Evolutionary conservation across 371 early-diverging fungal species (phyloP).

Genomic region (Syncephalis fuscata): DNA sequence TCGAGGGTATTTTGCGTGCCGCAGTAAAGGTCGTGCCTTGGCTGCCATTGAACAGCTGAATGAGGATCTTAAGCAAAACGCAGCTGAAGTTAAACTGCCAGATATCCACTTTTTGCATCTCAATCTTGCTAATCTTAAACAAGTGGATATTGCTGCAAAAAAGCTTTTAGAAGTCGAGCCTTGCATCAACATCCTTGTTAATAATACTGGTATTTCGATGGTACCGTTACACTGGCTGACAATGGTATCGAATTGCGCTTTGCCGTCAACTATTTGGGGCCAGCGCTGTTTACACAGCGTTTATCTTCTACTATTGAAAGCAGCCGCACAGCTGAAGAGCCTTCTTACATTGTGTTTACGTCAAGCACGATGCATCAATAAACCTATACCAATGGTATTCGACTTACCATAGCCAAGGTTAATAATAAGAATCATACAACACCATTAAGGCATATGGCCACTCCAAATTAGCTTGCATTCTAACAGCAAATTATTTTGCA

Average conservation of each 20-base stretch:
- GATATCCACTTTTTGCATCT: constrained; percentile 31
- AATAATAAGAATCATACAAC: constrained; percentile 16
- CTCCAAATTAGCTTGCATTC: constrained; percentile 42
- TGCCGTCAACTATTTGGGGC: constrained; percentile 63
- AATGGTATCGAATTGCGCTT: constrained; percentile 64
- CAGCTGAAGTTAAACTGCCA: no score
- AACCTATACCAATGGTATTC: constrained; percentile 27
- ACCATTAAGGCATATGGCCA: constrained; percentile 19
- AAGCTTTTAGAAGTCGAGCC: constrained; percentile 20
- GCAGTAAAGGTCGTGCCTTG: no score
- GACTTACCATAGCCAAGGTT: constrained; percentile 9
- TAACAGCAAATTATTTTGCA: constrained; percentile 33
- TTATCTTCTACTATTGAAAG: constrained; percentile 23
- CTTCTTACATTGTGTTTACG: neutral
- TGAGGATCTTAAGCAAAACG: no score
- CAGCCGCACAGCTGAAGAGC: constrained; percentile 6
- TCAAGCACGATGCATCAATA: neutral
- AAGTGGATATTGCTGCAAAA: constrained; percentile 31
- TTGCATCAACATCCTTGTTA: constrained; percentile 6
- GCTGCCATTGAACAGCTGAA: no score
- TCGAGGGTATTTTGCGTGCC: no score
- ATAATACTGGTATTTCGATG: constrained; percentile 7
- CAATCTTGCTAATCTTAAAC: constrained; percentile 32
- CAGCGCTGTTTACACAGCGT: neutral
- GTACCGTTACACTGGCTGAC: constrained; percentile 29